Percentiles rank a stretch among this genome's conserved stretches.
Evolutionary conservation across 495 filamentous ascomycete genomes (phyloP).

Genomic region (Durotheca rogersii): DNA sequence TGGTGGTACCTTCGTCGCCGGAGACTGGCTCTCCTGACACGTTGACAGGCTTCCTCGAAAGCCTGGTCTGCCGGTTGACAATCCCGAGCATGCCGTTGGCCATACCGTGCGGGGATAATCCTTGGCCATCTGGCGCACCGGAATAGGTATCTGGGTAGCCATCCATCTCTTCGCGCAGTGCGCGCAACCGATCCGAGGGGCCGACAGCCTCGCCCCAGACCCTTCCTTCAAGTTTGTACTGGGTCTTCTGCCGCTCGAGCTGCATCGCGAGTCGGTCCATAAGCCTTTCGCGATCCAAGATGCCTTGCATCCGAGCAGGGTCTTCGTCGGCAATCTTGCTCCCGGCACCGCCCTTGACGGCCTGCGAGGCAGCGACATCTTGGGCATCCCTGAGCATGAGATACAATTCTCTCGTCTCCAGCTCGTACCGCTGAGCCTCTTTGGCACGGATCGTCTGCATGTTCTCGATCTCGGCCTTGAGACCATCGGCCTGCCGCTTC

Average conservation of each 20-base stretch:
- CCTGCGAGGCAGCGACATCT: conserved; percentile 86
- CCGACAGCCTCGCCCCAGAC: conserved; percentile 81
- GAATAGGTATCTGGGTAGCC: conserved; percentile 48
- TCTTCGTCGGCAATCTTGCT: conserved; percentile 59
- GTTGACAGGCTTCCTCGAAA: conserved; percentile 56
- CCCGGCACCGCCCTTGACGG: conserved; percentile 64
- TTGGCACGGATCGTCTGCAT: conserved; percentile 83
- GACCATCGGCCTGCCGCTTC: conserved; percentile 75
- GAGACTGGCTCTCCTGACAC: conserved; percentile 41
- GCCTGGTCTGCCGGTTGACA: conserved; percentile 57
- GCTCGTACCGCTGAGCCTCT: conserved; percentile 90
- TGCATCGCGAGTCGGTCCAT: conserved; percentile 93
- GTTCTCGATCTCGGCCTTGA: conserved; percentile 87
- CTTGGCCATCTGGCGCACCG: conserved; percentile 39
- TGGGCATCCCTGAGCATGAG: conserved; percentile 98
- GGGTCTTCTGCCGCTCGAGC: conserved; percentile 93
- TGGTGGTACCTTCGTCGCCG: conserved; percentile 42
- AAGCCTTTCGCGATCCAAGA: conserved; percentile 85
- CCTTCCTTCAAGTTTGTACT: conserved; percentile 95
- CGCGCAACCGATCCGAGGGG: conserved; percentile 87
- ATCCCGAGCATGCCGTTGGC: conserved; percentile 64
- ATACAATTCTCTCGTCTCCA: conserved; percentile 95
- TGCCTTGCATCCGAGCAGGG: conserved; percentile 82
- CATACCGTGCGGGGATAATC: conserved; percentile 27
- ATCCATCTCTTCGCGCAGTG: conserved; percentile 94